Base-by-base conservation (phyloP, 2,329 filamentous ascomycete species). In the Diaporthe sp. region DNA sequence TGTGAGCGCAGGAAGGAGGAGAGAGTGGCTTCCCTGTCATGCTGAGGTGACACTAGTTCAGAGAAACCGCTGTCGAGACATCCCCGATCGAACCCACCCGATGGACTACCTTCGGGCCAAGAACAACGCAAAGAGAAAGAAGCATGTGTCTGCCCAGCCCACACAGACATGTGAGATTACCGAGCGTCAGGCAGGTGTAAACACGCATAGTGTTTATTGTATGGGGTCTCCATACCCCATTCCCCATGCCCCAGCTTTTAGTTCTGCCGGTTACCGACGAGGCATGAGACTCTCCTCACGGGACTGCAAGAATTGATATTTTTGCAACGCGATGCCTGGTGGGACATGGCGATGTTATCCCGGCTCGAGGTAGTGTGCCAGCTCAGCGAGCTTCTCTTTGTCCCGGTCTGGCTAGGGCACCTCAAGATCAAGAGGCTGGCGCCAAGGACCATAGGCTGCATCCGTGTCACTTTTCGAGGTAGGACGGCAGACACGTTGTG, bases 141-240 rank as follows among this genome's bases (percentile, higher is more conserved):
- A 72, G 64, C 64, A 54, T 68, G 64, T 68, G 64, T 54, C 40
- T 52, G 47, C 64, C 64, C 47, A 54, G 64, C 33, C 64, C 33
- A 68, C 64, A 68, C 64, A 54, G 64, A 52, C 45, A 58, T 72
- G 70, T 64, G 57, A 42, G 33, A 72, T 64, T 64, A 72, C 50
- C 47, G 57, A 72, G 25, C 50, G 70, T 22, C 57, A 72, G 70
- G 57, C 57, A 38, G 28, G 28, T 30, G 35, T 45, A 25, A 64
- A 72, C 33, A 54, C 50, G 70, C 70, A 47, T 33, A 64, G 70
- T 55, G 70, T 64, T 25, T 35, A 45, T 28, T 19, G 64, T 64
- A 60, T 52, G 55, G 57, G 70, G 70, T 64, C 57, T 52, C 57
- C 52, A 61, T 64, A 25, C 69, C 69, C 64, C 64, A 40, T 25